A percentile compares a stretch with the other conserved stretches of the same genome.
Evolutionary conservation across 2,329 filamentous ascomycete genomes (phyloP).

Genomic region (Dactylonectria estremocensis): DNA sequence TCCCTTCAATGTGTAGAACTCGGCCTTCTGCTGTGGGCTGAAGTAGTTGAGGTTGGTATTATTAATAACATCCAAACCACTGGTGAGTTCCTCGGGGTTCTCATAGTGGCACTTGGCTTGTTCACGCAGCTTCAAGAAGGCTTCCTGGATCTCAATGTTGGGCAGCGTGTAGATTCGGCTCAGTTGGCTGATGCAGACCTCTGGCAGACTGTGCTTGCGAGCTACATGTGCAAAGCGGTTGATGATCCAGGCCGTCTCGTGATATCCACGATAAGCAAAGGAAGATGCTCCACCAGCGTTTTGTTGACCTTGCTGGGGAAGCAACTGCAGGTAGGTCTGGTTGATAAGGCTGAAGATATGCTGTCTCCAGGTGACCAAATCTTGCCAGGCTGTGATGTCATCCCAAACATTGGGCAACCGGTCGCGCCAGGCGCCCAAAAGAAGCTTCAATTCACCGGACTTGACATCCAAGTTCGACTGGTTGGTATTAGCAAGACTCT

Average conservation of each 20-base stretch:
- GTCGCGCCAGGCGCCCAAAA: constrained; percentile 96
- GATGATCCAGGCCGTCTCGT: constrained; percentile 99
- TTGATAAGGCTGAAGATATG: constrained; percentile 99
- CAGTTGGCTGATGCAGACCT: constrained; percentile 97
- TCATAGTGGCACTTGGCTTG: constrained; percentile 99
- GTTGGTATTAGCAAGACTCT: constrained; percentile 88
- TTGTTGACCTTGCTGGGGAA: constrained; percentile 81
- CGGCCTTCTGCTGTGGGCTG: constrained; percentile 93
- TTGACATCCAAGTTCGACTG: constrained; percentile 91
- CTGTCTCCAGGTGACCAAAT: constrained; percentile 99
- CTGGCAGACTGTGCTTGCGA: constrained; percentile 94
- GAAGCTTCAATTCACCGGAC: constrained; percentile 93
- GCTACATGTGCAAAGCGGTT: constrained; percentile 98
- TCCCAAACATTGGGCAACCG: constrained; percentile 98
- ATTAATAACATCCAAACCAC: constrained; percentile 97
- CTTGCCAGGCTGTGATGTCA: constrained; percentile 99
- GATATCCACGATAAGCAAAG: constrained; percentile 96
- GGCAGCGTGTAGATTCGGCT: constrained; percentile 98
- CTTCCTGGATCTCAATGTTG: constrained; percentile 99
- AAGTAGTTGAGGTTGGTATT: constrained; percentile 99
- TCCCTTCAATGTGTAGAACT: constrained; percentile 99
- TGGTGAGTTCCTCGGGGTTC: constrained; percentile 92
- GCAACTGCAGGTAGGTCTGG: constrained; percentile 87
- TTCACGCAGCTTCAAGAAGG: constrained; percentile 97
- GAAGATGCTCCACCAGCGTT: constrained; percentile 88